Evolutionary conservation across 768 basidiomycete species (phyloP).

Genomic region (Russula sp.): DNA sequence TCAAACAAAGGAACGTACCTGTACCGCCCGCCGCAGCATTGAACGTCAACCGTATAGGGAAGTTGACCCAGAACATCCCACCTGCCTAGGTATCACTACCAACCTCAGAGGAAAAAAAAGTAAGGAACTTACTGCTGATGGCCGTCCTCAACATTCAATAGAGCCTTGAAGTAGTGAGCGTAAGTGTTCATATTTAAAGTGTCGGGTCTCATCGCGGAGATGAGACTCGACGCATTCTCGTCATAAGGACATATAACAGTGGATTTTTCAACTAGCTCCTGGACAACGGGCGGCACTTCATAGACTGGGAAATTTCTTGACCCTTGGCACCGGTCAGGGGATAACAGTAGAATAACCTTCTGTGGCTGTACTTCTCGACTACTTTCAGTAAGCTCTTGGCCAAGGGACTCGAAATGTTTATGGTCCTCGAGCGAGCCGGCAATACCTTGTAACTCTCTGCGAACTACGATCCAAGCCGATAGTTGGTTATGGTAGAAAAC

Average conservation of each 20-base stretch:
- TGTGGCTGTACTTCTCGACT: background rate
- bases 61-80: background rate
- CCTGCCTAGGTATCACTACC: conserved; percentile 29
- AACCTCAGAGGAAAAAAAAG: background rate
- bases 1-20: background rate
- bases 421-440: conserved; percentile 12
- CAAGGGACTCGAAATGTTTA: conserved; percentile 2
- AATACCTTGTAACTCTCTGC: conserved; percentile 2
- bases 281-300: background rate
- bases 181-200: conserved; percentile 2
- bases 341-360: background rate
- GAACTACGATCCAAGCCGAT: background rate
- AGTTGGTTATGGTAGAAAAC: conserved; percentile 1
- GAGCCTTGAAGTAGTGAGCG: background rate
- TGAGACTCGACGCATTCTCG: background rate
- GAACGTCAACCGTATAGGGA: background rate
- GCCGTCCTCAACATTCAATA: conserved; percentile 25
- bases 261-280: background rate
- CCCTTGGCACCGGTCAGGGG: background rate
- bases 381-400: background rate
- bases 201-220: background rate
- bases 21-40: background rate
- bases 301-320: conserved; percentile 5
- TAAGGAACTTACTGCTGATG: conserved; percentile 42
- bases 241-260: background rate